Conservation (phyloP, 163 green algal genomes). For the Chloromonas sp. region DNA sequence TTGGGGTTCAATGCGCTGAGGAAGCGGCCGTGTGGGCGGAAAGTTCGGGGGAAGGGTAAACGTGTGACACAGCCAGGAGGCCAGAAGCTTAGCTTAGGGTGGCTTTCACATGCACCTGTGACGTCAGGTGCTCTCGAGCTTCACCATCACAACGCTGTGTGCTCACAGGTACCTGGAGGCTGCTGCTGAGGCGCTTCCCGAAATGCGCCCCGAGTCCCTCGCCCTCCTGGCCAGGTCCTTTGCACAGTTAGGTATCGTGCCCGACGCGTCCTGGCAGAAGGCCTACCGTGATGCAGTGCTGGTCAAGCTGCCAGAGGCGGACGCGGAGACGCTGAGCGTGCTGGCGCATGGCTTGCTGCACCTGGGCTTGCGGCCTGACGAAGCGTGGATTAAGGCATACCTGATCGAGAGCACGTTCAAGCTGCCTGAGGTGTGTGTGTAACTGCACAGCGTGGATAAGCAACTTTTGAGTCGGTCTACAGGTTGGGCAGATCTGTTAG, state of each 20-base stretch:
- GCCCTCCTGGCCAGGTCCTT: not conserved
- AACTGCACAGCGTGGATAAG: not conserved
- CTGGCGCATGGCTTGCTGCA: not conserved
- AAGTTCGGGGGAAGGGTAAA: too few species aligned
- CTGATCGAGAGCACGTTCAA: not conserved
- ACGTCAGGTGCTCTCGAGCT: too few species aligned
- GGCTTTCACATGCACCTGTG: too few species aligned
- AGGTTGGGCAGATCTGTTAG: too few species aligned
- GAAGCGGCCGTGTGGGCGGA: too few species aligned
- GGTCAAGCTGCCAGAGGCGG: not conserved
- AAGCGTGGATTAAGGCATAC: not conserved
- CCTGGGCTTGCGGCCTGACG: not conserved
- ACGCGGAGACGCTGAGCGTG: constrained; percentile 2
- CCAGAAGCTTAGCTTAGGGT: too few species aligned
- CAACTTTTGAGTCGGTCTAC: too few species aligned
- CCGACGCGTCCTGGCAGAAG: not conserved
- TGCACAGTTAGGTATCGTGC: not conserved
- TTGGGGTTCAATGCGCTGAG: too few species aligned
- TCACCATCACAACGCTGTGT: not conserved
- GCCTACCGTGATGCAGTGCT: not conserved
- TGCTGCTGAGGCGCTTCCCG: not conserved
- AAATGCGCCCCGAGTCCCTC: not conserved
- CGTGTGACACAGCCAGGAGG: too few species aligned
- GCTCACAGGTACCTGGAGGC: not conserved
- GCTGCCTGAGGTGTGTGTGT: not conserved